Percentiles rank a stretch among this genome's conserved stretches.
Evolutionary conservation across 2,329 filamentous ascomycete genomes (phyloP).

Genomic region (Rhytidhysteron rufulum): DNA sequence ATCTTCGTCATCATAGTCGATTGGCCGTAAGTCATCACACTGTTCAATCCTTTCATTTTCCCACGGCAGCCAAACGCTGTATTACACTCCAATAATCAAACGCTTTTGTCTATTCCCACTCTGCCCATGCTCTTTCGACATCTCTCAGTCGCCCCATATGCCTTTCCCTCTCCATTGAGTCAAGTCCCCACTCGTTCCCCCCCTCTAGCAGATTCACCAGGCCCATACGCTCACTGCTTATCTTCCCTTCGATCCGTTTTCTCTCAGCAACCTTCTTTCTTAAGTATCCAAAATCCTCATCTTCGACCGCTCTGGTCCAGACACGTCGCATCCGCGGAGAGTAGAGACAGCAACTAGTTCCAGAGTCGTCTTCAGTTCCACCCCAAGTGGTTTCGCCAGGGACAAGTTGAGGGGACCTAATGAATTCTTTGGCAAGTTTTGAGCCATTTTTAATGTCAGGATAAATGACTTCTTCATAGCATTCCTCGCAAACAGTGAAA

Average conservation of each 20-base stretch:
- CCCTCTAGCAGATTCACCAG: conserved; percentile 21
- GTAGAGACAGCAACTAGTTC: conserved; percentile 70
- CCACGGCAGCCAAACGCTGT: no score
- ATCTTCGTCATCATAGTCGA: no score
- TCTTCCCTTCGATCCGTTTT: conserved; percentile 25
- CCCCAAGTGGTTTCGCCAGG: conserved; percentile 40
- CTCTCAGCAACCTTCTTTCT: conserved; percentile 56
- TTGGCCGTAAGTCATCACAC: no score
- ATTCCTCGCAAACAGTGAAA: conserved; percentile 82
- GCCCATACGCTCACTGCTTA: conserved; percentile 40
- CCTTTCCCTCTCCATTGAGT: conserved; percentile 16
- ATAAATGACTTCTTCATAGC: conserved; percentile 75
- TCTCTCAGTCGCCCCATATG: conserved; percentile 20
- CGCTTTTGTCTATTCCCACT: conserved; percentile 21
- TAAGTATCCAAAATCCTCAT: conserved; percentile 65
- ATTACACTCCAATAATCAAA: neutral
- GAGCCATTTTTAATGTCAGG: conserved; percentile 56
- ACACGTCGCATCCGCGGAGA: conserved; percentile 72
- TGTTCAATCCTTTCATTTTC: no score
- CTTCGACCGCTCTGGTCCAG: conserved; percentile 64
- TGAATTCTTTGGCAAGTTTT: conserved; percentile 33
- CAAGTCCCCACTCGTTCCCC: conserved; percentile 6
- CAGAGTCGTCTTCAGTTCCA: conserved; percentile 29
- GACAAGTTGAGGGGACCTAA: conserved; percentile 56
- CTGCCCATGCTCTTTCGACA: conserved; percentile 26